Evolutionary conservation across 306 rosid genomes (phyloP).

Genomic region (Malus sieversii): DNA sequence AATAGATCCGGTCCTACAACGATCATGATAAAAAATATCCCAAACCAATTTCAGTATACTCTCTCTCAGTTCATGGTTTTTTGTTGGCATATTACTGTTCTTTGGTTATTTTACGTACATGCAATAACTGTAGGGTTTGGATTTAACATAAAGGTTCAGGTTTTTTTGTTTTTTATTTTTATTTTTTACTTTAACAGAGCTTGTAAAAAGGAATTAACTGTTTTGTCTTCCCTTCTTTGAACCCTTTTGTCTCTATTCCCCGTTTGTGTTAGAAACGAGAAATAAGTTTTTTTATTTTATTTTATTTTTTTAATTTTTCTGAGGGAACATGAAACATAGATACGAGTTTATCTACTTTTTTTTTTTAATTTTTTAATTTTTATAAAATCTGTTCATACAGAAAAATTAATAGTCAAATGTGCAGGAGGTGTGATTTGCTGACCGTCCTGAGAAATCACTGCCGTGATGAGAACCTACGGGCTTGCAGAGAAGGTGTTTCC

Average conservation of each 20-base stretch:
- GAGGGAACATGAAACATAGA: not conserved
- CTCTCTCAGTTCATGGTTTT: not conserved
- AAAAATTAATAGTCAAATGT: not conserved
- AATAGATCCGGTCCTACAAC: not conserved
- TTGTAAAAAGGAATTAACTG: not conserved
- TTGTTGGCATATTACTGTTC: not conserved
- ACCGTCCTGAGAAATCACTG: constrained; percentile 7
- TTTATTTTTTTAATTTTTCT: not conserved
- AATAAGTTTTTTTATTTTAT: not conserved
- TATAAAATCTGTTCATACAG: not conserved
- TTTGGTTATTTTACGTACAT: not conserved
- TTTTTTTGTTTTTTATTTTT: too few species aligned
- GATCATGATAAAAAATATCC: constrained; percentile 29
- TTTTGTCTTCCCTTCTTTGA: not conserved
- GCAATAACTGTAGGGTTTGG: not conserved
- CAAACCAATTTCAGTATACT: constrained; percentile 22
- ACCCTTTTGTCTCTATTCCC: not conserved
- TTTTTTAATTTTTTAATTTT: too few species aligned
- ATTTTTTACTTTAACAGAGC: not conserved
- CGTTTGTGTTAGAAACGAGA: not conserved
- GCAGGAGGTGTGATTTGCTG: constrained; percentile 20
- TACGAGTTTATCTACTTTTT: not conserved
- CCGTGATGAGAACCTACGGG: not conserved
- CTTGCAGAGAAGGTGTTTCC: not conserved
- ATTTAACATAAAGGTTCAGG: too few species aligned